Evolutionary conservation across 2,329 filamentous ascomycete species (phyloP).

Genomic region (Lecanicillium sp.): DNA sequence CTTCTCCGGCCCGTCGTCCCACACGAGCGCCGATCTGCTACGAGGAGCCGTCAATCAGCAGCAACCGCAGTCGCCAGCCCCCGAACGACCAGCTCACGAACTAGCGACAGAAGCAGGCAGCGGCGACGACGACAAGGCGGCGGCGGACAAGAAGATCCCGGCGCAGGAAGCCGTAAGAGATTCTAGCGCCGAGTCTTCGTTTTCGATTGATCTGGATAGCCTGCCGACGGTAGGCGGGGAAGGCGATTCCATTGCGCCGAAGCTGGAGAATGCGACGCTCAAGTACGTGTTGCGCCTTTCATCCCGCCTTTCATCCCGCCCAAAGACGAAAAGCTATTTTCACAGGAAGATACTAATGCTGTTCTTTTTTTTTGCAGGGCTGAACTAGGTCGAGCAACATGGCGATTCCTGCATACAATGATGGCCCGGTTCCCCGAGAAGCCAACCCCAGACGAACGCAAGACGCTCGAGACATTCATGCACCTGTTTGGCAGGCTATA

Average conservation of each 20-base stretch:
- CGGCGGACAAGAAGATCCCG: background rate
- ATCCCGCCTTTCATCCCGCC: background rate
- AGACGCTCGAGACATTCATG: slow-evolving; percentile 56
- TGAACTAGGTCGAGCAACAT: slow-evolving; percentile 59
- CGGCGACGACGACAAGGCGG: background rate
- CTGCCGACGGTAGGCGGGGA: slow-evolving; percentile 44
- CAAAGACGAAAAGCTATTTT: too few relatives aligned
- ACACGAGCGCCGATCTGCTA: slow-evolving; percentile 12
- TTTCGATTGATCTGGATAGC: slow-evolving; percentile 30
- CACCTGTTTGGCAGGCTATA: slow-evolving; percentile 61
- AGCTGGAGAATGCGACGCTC: slow-evolving; percentile 72
- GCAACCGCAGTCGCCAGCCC: background rate
- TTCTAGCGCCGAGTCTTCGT: slow-evolving; percentile 17
- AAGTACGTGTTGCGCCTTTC: too few relatives aligned
- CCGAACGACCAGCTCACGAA: background rate
- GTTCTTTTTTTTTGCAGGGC: slow-evolving; percentile 29
- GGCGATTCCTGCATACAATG: slow-evolving; percentile 65
- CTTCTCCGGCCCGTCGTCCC: slow-evolving; percentile 22
- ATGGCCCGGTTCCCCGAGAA: slow-evolving; percentile 61
- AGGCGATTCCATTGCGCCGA: slow-evolving; percentile 68
- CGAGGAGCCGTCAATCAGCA: slow-evolving; percentile 6
- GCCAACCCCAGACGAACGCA: slow-evolving; percentile 52
- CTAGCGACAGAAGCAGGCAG: background rate
- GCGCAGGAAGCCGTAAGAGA: slow-evolving; percentile 8
- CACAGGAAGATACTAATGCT: background rate